Evolutionary conservation across 306 rosid genomes (phyloP).

Genomic region (Lagenaria siceraria): DNA sequence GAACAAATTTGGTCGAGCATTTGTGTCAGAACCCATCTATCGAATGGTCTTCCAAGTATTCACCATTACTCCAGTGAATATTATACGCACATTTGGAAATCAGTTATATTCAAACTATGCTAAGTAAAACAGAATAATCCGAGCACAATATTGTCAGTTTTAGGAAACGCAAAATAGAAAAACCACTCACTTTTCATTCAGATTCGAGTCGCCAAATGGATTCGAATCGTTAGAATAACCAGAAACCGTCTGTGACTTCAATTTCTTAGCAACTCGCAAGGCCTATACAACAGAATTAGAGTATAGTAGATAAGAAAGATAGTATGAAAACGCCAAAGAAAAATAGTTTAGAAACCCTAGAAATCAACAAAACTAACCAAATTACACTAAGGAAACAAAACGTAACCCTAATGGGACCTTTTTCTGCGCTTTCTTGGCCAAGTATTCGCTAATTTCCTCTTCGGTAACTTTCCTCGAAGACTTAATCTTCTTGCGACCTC

Average conservation of each 20-base stretch:
- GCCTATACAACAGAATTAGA: constrained; percentile 29
- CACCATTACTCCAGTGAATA: background rate
- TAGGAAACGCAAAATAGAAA: background rate
- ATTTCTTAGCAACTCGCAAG: constrained; percentile 48
- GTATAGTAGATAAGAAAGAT: background rate
- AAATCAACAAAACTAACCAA: background rate
- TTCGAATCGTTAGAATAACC: constrained; percentile 88
- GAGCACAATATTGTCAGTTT: background rate
- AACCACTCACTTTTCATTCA: constrained; percentile 58
- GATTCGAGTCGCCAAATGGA: constrained; percentile 94
- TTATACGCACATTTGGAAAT: background rate
- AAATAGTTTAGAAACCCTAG: background rate
- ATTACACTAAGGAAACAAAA: background rate
- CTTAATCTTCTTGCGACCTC: constrained; percentile 29
- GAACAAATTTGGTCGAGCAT: background rate
- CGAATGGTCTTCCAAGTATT: background rate
- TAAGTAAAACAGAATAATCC: background rate
- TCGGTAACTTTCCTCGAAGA: constrained; percentile 49
- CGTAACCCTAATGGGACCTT: constrained; percentile 34
- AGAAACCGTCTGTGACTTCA: constrained; percentile 53
- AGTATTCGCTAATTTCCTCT: constrained; percentile 54
- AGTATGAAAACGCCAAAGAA: background rate
- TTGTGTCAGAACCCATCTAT: background rate
- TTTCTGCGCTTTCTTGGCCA: constrained; percentile 69
- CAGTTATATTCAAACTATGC: background rate